Conservation (phyloP, 345 rosid genomes). For the Dovyalis caffra region DNA sequence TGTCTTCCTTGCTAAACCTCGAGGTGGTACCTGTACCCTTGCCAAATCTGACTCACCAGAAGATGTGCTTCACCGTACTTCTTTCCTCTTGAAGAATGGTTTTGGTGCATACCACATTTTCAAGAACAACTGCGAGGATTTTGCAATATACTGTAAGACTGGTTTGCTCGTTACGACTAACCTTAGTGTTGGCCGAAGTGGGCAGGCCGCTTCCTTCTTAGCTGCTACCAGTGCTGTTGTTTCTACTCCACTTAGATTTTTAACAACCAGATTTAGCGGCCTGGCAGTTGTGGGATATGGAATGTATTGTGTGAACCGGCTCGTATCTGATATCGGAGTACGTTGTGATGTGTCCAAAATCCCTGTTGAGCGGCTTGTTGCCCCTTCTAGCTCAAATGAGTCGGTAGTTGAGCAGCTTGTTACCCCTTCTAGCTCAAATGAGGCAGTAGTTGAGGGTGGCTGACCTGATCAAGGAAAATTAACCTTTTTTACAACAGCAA, state of each 20-base stretch:
- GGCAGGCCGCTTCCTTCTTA: constrained; percentile 59
- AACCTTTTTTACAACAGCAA: neutral
- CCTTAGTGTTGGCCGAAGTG: constrained; percentile 64
- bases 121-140: constrained; percentile 78
- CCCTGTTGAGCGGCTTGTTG: constrained; percentile 45
- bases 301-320: constrained; percentile 46
- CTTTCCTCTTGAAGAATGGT: constrained; percentile 55
- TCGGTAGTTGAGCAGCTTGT: constrained; percentile 37
- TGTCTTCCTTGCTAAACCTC: constrained; percentile 50
- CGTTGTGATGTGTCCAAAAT: constrained; percentile 55
- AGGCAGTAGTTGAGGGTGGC: constrained; percentile 1
- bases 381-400: neutral
- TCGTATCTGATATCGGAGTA: constrained; percentile 59
- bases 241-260: constrained; percentile 47
- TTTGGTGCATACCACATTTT: constrained; percentile 65
- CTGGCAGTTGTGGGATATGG: constrained; percentile 48
- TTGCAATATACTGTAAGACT: constrained; percentile 75
- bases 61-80: constrained; percentile 55
- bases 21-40: constrained; percentile 82
- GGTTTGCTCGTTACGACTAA: constrained; percentile 47
- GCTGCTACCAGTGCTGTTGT: constrained; percentile 47
- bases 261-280: constrained; percentile 58
- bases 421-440: constrained; percentile 1
- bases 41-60: constrained; percentile 59
- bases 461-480: neutral